Base-by-base conservation (phyloP, 345 rosid genomes). In the Gossypium longicalyx region DNA sequence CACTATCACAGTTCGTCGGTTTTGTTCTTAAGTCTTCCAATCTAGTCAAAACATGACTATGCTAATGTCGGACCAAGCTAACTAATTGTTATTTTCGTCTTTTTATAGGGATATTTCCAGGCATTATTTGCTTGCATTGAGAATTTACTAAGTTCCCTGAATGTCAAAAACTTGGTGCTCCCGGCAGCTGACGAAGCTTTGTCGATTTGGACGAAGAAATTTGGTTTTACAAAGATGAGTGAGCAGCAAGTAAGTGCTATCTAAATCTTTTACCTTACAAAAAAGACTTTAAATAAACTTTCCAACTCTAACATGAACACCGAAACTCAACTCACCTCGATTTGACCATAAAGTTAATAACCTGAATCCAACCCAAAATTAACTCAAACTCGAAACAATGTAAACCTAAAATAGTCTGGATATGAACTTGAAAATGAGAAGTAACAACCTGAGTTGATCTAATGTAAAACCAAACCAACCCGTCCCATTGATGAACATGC, bases 131-230 rank as follows among this genome's bases (percentile, higher is more conserved):
- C 89, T 2, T 90, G 97, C 78, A 87, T 96, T 38, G 97, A 93
- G 89, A 87, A 79, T 76, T 81, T 96, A 67, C 86, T 96, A 54
- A 80, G 81, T 77, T 89, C 89, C 34, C 80, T 93, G 84, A 84
- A 85, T 67, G 98, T 96, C 78, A 89, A 84, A 83, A 90, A 87
- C 80, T 82, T 96, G 76, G 97, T 96, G 60, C 95, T 96, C 20
- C 99, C 99, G 11, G 99, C 98, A 54, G 98, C 99, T 48, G 97
- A 91, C 82, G 96, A 91, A 81, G 98, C 99, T 0, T 91, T 90
- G 85, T 87, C 89, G 48, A 96, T 96, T 72, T 96, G 99, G 99
- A 93, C 92, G 44, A 90, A 81, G 73, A 88, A 85, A 81, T 93
- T 96, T 77, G 97, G 97, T 67, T 96, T 96, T 84, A 80, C 82